A percentile compares a stretch with the other conserved stretches of the same genome.
phyloP scores from a whole-genome alignment of 164 flowering plant species.

The Chimonanthus praecox region DNA sequence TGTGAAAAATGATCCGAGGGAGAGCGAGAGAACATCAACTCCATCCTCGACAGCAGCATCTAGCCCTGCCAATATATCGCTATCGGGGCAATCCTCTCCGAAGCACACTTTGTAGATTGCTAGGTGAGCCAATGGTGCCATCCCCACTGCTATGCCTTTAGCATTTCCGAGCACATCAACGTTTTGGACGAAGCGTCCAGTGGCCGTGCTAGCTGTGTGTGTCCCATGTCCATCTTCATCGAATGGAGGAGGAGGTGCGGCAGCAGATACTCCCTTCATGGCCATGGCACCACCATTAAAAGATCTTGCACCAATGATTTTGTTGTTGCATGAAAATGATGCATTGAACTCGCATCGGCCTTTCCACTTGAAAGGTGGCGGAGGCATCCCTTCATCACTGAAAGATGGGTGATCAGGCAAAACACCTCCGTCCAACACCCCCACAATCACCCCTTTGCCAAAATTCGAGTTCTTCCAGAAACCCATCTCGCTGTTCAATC shows the following conservation, averaged over 20 bases:
- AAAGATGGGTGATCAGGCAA: slow-evolving; percentile 86
- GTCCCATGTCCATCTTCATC: slow-evolving; percentile 52
- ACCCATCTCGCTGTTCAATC: slow-evolving; percentile 26
- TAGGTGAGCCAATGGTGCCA: slow-evolving; percentile 45
- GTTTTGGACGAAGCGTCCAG: slow-evolving; percentile 33
- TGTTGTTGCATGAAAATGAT: slow-evolving; percentile 54
- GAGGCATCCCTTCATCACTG: slow-evolving; percentile 52
- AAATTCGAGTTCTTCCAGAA: slow-evolving; percentile 28
- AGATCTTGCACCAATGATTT: slow-evolving; percentile 70
- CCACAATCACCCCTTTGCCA: slow-evolving; percentile 62
- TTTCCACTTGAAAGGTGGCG: slow-evolving; percentile 55
- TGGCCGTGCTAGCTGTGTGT: slow-evolving; percentile 50
- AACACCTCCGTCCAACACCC: slow-evolving; percentile 81
- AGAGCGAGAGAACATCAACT: slow-evolving; percentile 49
- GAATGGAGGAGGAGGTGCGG: slow-evolving; percentile 10
- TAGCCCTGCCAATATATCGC: slow-evolving; percentile 34
- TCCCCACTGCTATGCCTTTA: slow-evolving; percentile 44
- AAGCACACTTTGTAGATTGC: slow-evolving; percentile 47
- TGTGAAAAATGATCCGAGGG: slow-evolving; percentile 21
- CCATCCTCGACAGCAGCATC: slow-evolving; percentile 53
- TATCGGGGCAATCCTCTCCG: slow-evolving; percentile 21
- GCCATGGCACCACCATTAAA: slow-evolving; percentile 74
- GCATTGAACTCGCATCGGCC: slow-evolving; percentile 52
- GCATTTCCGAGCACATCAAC: slow-evolving; percentile 38
- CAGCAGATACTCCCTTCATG: slow-evolving; percentile 41